Conservation (phyloP, 345 rosid genomes). For the Rubroshorea leprosula region DNA sequence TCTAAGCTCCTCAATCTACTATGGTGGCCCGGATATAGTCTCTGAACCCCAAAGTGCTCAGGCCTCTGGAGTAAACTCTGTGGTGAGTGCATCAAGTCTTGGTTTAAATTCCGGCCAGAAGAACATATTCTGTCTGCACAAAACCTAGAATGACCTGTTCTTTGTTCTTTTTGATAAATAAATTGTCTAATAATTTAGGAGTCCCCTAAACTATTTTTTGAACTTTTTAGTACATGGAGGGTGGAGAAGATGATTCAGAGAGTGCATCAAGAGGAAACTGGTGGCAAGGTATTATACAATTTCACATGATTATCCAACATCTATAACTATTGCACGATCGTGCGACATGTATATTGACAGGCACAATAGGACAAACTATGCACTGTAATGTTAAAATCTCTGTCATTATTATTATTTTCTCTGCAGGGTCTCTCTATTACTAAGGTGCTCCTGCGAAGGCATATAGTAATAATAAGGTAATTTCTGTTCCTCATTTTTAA, state of each 20-base stretch:
- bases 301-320: too few relatives aligned
- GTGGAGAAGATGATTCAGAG: slow-evolving; percentile 72
- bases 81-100: slow-evolving; percentile 31
- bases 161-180: not conserved
- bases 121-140: too few relatives aligned
- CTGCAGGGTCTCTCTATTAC: slow-evolving; percentile 59
- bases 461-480: slow-evolving; percentile 18
- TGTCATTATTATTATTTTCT: not conserved
- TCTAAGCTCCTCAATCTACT: slow-evolving; percentile 76
- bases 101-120: not conserved
- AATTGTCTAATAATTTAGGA: not conserved
- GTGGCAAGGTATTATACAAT: slow-evolving; percentile 72
- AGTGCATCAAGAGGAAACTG: slow-evolving; percentile 88
- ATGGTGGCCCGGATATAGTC: slow-evolving; percentile 74
- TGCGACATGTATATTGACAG: not conserved
- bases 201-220: slow-evolving; percentile 7
- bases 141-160: too few relatives aligned
- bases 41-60: slow-evolving; percentile 33
- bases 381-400: not conserved
- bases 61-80: slow-evolving; percentile 46
- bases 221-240: slow-evolving; percentile 46
- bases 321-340: not conserved
- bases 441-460: slow-evolving; percentile 20
- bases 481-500: not conserved
- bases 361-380: not conserved